Evolutionary conservation across 345 rosid genomes (phyloP).

Genomic region (Eucalyptus tenuipes): DNA sequence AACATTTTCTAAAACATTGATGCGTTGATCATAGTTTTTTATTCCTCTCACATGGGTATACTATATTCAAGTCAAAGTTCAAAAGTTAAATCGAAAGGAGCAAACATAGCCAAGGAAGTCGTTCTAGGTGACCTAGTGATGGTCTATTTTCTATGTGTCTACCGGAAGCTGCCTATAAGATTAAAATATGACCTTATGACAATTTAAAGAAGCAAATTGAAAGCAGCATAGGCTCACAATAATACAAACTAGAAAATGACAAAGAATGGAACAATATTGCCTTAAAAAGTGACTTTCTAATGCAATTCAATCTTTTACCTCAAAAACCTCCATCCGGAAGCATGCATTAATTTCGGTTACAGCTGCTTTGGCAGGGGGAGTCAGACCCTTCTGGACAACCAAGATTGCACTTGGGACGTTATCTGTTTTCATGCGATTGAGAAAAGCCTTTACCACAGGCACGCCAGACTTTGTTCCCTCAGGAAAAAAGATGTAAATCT

Average conservation of each 20-base stretch:
- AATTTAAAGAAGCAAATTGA: neutral
- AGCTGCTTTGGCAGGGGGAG: conserved; percentile 23
- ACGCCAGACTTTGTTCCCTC: conserved; percentile 38
- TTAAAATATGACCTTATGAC: neutral
- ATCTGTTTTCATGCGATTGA: conserved; percentile 28
- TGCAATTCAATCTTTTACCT: conserved; percentile 7
- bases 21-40: neutral
- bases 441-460: conserved; percentile 15
- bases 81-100: neutral
- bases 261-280: neutral
- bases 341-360: conserved; percentile 16
- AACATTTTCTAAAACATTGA: neutral
- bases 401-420: conserved; percentile 25
- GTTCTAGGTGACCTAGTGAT: neutral
- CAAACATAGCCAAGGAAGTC: neutral
- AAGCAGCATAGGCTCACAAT: neutral
- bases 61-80: neutral
- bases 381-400: conserved; percentile 26
- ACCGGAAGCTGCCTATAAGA: neutral
- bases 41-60: neutral
- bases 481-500: conserved; percentile 51
- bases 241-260: neutral
- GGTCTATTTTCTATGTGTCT: neutral
- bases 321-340: conserved; percentile 34
- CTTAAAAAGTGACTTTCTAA: neutral